Conservation (phyloP, 108 stramenopile genomes). For the Cylindrotheca fusiformis region DNA sequence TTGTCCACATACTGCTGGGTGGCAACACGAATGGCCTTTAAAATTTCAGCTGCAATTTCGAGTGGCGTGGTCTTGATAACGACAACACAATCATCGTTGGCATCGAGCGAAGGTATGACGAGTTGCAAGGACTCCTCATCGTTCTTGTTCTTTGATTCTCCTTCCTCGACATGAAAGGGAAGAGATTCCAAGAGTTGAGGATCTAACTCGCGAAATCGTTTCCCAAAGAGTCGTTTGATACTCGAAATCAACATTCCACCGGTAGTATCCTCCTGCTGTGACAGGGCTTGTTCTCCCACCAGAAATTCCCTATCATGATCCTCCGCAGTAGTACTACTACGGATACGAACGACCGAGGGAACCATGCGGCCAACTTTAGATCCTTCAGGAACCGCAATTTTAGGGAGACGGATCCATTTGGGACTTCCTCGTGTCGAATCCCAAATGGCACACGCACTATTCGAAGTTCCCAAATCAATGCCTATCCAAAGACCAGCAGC, state of each 20-base stretch:
- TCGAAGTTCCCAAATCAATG: slow-evolving; percentile 83
- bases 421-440: slow-evolving; percentile 60
- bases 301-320: no score
- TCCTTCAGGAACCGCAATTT: slow-evolving; percentile 11
- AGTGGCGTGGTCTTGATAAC: slow-evolving; percentile 47
- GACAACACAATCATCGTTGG: slow-evolving; percentile 7
- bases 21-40: slow-evolving; percentile 46
- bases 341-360: slow-evolving; percentile 36
- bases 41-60: slow-evolving; percentile 44
- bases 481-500: slow-evolving; percentile 65
- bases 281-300: slow-evolving; percentile 26
- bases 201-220: slow-evolving; percentile 43
- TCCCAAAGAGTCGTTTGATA: slow-evolving; percentile 67
- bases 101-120: neutral
- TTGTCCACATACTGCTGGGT: slow-evolving; percentile 47
- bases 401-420: slow-evolving; percentile 57
- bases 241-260: slow-evolving; percentile 33
- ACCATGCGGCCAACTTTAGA: slow-evolving; percentile 28
- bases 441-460: slow-evolving; percentile 77
- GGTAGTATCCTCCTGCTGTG: neutral
- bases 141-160: no score
- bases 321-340: neutral
- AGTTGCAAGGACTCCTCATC: slow-evolving; percentile 24
- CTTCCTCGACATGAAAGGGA: slow-evolving; percentile 22
- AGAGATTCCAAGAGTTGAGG: slow-evolving; percentile 41